Evolutionary conservation across 202 grass and related monocot genomes (phyloP).

Genomic region (Dendrocalamus latiflorus): DNA sequence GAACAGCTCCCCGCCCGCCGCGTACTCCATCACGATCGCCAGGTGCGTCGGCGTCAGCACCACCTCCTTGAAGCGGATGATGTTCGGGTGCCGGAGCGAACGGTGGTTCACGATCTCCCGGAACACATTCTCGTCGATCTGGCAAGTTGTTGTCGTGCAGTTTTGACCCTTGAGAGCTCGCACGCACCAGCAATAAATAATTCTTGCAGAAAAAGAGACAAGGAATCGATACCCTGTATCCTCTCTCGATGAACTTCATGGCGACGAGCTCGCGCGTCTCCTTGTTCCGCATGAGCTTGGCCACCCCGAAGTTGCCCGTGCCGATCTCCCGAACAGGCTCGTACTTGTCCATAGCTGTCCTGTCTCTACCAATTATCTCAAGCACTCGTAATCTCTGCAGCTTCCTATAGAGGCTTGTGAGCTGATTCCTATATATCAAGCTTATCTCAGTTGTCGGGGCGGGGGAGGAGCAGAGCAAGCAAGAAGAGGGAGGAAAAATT

Average conservation of each 20-base stretch:
- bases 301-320: conserved; percentile 80
- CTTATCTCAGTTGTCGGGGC: background rate
- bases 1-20: conserved; percentile 91
- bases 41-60: conserved; percentile 84
- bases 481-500: too few relatives aligned
- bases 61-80: conserved; percentile 96
- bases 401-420: background rate
- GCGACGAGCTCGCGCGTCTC: conserved; percentile 71
- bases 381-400: background rate
- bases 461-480: background rate
- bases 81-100: conserved; percentile 77
- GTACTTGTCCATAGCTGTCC: conserved; percentile 60
- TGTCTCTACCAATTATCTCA: background rate
- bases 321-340: conserved; percentile 84
- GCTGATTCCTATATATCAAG: too few relatives aligned
- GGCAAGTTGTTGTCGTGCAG: too few relatives aligned
- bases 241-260: conserved; percentile 84
- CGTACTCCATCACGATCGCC: conserved; percentile 94
- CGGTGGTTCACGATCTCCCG: conserved; percentile 96
- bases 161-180: too few relatives aligned
- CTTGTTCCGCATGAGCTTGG: conserved; percentile 79
- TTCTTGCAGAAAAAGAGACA: too few relatives aligned
- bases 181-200: too few relatives aligned
- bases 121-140: conserved; percentile 96
- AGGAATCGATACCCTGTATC: conserved; percentile 31